Percentiles rank a stretch among this genome's conserved stretches.
Evolutionary conservation across 2,329 filamentous ascomycete genomes (phyloP).

Genomic region (Lanzia echinophila): DNA sequence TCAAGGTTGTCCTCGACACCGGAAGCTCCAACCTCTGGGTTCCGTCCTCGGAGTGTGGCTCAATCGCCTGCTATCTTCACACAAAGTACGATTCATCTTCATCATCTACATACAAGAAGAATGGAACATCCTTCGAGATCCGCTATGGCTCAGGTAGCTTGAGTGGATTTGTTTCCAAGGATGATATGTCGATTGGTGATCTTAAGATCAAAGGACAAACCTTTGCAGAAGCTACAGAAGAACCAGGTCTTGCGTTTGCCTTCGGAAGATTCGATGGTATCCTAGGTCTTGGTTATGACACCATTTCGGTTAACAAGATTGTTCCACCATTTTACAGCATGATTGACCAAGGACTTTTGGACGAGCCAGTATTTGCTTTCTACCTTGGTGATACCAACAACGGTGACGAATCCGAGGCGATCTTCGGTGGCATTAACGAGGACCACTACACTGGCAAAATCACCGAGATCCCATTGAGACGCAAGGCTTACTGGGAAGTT

Average conservation of each 20-base stretch:
- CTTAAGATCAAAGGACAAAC: slow-evolving; percentile 81
- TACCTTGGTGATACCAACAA: slow-evolving; percentile 73
- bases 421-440: slow-evolving; percentile 84
- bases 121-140: slow-evolving; percentile 88
- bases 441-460: slow-evolving; percentile 78
- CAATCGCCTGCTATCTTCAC: slow-evolving; percentile 97
- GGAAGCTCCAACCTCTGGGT: slow-evolving; percentile 99
- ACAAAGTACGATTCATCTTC: slow-evolving; percentile 87
- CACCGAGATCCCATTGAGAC: slow-evolving; percentile 86
- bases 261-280: slow-evolving; percentile 98
- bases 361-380: slow-evolving; percentile 92
- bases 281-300: slow-evolving; percentile 87
- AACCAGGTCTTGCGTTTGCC: slow-evolving; percentile 94
- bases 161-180: slow-evolving; percentile 88
- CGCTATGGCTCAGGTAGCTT: slow-evolving; percentile 91
- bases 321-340: slow-evolving; percentile 95
- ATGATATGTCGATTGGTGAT: slow-evolving; percentile 81
- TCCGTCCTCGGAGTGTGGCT: slow-evolving; percentile 80
- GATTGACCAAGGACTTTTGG: slow-evolving; percentile 81
- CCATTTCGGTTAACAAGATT: slow-evolving; percentile 94
- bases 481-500: slow-evolving; percentile 99
- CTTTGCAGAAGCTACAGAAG: slow-evolving; percentile 92
- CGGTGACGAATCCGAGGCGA: slow-evolving; percentile 72
- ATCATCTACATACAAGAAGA: slow-evolving; percentile 89
- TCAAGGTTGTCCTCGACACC: slow-evolving; percentile 98